phyloP scores from a whole-genome alignment of 2,329 filamentous ascomycete species.

The Colletotrichum shisoi region DNA sequence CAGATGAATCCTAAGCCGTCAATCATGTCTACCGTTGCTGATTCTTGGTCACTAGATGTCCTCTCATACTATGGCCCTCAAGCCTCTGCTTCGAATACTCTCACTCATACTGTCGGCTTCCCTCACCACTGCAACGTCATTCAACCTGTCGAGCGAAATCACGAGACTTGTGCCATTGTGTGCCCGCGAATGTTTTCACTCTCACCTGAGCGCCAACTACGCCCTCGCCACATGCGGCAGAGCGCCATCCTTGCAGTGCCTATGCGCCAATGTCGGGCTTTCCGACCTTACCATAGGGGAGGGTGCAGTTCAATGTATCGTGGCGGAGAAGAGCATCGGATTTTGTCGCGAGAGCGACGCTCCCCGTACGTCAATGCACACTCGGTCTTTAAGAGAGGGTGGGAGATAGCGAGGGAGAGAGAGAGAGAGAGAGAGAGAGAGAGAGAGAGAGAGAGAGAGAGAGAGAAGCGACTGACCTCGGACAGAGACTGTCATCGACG shows the following conservation, averaged over 20 bases:
- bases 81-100: constrained; percentile 47
- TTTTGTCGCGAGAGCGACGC: constrained; percentile 60
- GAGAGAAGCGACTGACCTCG: constrained; percentile 9
- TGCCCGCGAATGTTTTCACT: constrained; percentile 66
- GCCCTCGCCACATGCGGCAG: constrained; percentile 57
- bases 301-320: constrained; percentile 72
- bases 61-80: constrained; percentile 54
- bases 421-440: not conserved
- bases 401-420: too few relatives aligned
- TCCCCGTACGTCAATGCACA: constrained; percentile 47
- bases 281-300: constrained; percentile 76
- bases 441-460: too few relatives aligned
- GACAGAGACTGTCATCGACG: constrained; percentile 54
- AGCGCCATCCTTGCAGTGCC: constrained; percentile 64
- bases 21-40: not conserved
- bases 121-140: constrained; percentile 43
- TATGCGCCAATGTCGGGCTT: constrained; percentile 67
- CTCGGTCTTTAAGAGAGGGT: too few relatives aligned
- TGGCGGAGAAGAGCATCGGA: constrained; percentile 59
- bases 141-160: constrained; percentile 51
- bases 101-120: constrained; percentile 45
- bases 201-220: constrained; percentile 70
- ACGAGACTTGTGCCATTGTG: constrained; percentile 63
- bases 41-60: constrained; percentile 49
- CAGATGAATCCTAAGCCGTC: not conserved